Conservation (phyloP, 495 filamentous ascomycete genomes). For the Penicillium cosmopolitanum region DNA sequence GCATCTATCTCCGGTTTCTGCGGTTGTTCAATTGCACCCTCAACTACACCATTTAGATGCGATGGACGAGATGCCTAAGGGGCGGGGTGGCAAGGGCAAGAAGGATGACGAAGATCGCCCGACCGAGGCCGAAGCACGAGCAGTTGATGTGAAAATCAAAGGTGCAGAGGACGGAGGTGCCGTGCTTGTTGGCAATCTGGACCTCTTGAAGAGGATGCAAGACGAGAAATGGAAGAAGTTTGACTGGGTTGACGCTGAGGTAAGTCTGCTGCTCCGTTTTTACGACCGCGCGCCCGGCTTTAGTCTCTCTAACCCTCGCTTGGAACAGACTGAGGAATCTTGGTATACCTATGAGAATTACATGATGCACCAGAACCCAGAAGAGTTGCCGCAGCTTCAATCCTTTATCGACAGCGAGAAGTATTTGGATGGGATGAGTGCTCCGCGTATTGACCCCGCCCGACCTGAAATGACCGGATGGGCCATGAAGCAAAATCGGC, state of each 20-base stretch:
- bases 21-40: conserved; percentile 73
- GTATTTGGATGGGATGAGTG: conserved; percentile 68
- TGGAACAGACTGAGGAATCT: conserved; percentile 57
- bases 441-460: conserved; percentile 59
- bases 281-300: not conserved
- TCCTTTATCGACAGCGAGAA: conserved; percentile 58
- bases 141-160: conserved; percentile 72
- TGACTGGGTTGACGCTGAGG: conserved; percentile 71
- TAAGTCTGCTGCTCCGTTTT: conserved; percentile 28
- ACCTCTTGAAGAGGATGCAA: conserved; percentile 61
- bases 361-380: conserved; percentile 59
- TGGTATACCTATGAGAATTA: conserved; percentile 63
- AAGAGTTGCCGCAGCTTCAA: conserved; percentile 52
- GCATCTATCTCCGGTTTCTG: conserved; percentile 68
- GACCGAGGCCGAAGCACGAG: conserved; percentile 56
- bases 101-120: conserved; percentile 51
- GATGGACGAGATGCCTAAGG: conserved; percentile 52
- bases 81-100: conserved; percentile 38
- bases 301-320: conserved; percentile 20
- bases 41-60: conserved; percentile 80
- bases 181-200: conserved; percentile 52
- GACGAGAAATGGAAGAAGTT: conserved; percentile 69
- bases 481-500: conserved; percentile 55
- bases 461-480: conserved; percentile 52
- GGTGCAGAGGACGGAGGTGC: conserved; percentile 59